Evolutionary conservation across 106 monocot genomes (phyloP), one percentile per base, ranked within the genome.

Genomic region (Dendrobium huoshanense): DNA sequence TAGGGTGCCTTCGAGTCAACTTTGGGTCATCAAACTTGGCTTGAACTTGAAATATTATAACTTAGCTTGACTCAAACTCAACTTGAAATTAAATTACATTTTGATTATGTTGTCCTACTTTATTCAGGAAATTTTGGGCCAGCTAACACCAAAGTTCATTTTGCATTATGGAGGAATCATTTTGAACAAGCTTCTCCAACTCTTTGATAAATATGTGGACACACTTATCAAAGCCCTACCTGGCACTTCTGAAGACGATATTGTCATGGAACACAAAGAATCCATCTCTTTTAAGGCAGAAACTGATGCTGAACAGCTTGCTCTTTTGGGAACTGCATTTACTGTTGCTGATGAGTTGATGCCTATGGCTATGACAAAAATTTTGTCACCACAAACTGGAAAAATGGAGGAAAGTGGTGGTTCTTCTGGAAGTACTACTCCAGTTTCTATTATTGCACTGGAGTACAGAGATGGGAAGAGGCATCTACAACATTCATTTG

Each of bases 401-500:
- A 84, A 82, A n/a, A 90, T 86, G 47, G 92, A 86, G 59, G 73
- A 81, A 16, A 88, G 75, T 22, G 77, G 56, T 80, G 80, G 72
- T 42, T 18, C 64, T 9, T 81, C 83, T 78, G 91, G 89, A 79
- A 80, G 58, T 61, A 64, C 77, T 67, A 59, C 59, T 25, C 55
- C 81, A 41, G 79, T 79, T 80, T 56, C 82, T 31, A 43, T 88
- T 85, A 83, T 59, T 55, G 67, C 81, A 29, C 49, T 81, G 15
- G 94, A 91, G 64, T 90, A 92, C 78, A 97, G 91, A 82, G 94
- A 97, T 44, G 94, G 94, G 97, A 92, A 82, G 70, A 88, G 94
- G 18, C 89, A 88, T 83, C 87, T 97, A 41, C 92, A 92, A 43
- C 89, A 91, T 61, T 94, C 90, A 75, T 78, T 92, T 78, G 97